Base-by-base conservation (phyloP, 805 yeast species). In the Blastobotrys attinorum region DNA sequence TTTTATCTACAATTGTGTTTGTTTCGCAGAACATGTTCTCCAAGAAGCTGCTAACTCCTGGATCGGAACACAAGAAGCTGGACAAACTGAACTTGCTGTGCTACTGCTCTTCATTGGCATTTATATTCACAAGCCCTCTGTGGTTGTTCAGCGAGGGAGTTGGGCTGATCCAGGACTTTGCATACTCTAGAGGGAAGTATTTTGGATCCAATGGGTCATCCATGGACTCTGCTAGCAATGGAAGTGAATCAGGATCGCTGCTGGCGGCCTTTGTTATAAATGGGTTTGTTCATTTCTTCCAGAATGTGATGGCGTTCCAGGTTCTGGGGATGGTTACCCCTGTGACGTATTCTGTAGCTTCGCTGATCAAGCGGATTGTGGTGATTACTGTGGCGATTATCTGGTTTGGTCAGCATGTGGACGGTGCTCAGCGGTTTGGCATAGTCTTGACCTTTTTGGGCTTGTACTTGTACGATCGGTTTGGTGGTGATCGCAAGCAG, bases 1-100 rank as follows among this genome's bases (percentile, higher is more conserved):
- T 81, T 7, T 47, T 77, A 23, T 77, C 92, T 3, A 74, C 89
- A 39, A 59, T 83, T 5, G 76, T 86, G 16, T 87, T 88, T 66
- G 95, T 90, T 3, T 75, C 79, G 2, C 95, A 87, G 57, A 87
- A 87, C 58, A 83, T 88, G 37, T 87, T 85, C 62, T 88, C 92
- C 31, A 88, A 88, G 63, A 81, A 78, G 50, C 78, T 88, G 32
- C 75, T 87, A 48, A 85, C 89, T 31, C 53, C 57, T 22, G 39
- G 40, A 22, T 38, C 45, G 32, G 62, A 49, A 23, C 44, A 22
- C 11, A 22, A 37, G 27, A 78, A 76, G 56, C 83, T 89, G 21
- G 95, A 86, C 60, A 85, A 85, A 60, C 65, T 88, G 58, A 83
- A 92, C 16, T 68, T 87, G n/a, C 71, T 87, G 48, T 73, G 85